Evolutionary conservation across 305 asterid species (phyloP).

Genomic region (Ajuga reptans): DNA sequence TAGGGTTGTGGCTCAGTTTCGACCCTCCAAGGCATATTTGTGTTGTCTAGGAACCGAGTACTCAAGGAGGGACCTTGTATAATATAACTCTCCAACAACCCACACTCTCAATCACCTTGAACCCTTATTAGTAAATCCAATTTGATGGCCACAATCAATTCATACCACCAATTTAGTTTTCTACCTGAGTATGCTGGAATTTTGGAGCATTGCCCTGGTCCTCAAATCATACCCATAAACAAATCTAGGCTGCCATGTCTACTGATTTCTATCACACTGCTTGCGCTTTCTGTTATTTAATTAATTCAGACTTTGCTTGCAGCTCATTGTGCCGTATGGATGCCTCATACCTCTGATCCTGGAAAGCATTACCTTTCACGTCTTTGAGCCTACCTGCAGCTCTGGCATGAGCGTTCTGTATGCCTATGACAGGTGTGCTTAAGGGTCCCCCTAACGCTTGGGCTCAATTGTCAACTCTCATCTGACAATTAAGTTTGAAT

Average conservation of each 20-base stretch:
- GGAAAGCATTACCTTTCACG: background rate
- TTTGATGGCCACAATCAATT: background rate
- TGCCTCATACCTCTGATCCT: background rate
- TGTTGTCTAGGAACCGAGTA: background rate
- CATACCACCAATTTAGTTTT: no score
- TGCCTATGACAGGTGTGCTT: background rate
- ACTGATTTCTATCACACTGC: background rate
- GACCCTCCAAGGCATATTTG: background rate
- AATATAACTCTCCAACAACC: background rate
- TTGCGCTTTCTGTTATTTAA: background rate
- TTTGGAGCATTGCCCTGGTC: background rate
- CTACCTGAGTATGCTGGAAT: background rate
- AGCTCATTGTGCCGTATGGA: background rate
- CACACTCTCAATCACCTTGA: background rate
- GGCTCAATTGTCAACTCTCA: background rate
- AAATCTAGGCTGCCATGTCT: background rate
- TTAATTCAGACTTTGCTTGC: background rate
- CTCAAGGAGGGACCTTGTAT: background rate
- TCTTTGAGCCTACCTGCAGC: no score
- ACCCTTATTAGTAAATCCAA: background rate
- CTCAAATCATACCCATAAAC: background rate
- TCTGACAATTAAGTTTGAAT: background rate
- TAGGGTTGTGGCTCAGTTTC: background rate
- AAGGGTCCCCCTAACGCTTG: background rate
- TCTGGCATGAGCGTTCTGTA: background rate